These are phyloP conservation scores for Coemansia sp. DNA, from an alignment of 192 early-diverging fungal species.

Conservation along the genomic window DNA sequence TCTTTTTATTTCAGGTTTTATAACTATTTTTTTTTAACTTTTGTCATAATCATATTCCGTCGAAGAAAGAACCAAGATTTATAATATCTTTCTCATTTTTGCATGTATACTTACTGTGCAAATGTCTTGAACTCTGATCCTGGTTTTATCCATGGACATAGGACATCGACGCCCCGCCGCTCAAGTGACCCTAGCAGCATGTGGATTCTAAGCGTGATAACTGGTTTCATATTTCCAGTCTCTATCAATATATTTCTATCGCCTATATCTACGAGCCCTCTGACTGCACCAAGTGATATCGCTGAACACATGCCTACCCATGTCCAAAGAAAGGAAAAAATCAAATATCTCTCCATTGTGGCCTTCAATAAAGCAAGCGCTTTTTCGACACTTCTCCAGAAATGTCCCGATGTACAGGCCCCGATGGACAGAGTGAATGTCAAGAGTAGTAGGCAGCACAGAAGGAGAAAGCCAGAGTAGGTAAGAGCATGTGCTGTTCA, in stretches of 20 bases:
- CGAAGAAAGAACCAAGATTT: background rate
- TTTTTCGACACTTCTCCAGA: background rate
- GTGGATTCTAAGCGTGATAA: background rate
- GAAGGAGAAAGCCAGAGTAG: background rate
- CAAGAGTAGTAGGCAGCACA: background rate
- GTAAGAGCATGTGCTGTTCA: background rate
- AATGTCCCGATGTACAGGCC: background rate
- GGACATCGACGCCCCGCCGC: background rate
- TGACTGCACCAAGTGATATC: background rate
- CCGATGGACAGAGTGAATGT: background rate
- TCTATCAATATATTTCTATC: background rate
- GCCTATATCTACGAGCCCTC: background rate
- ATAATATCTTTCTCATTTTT: background rate
- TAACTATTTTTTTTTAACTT: background rate
- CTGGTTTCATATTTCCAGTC: background rate
- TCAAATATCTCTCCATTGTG: background rate
- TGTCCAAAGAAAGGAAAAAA: background rate
- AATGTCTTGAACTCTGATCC: slow-evolving; percentile 48
- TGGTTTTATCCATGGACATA: slow-evolving; percentile 25
- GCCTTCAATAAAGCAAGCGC: background rate
- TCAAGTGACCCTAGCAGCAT: background rate
- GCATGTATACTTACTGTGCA: slow-evolving; percentile 45
- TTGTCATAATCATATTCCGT: background rate
- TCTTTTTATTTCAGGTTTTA: background rate
- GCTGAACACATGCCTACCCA: background rate